Evolutionary conservation across 805 yeast genomes (phyloP).

Genomic region (Candida nemodendra): DNA sequence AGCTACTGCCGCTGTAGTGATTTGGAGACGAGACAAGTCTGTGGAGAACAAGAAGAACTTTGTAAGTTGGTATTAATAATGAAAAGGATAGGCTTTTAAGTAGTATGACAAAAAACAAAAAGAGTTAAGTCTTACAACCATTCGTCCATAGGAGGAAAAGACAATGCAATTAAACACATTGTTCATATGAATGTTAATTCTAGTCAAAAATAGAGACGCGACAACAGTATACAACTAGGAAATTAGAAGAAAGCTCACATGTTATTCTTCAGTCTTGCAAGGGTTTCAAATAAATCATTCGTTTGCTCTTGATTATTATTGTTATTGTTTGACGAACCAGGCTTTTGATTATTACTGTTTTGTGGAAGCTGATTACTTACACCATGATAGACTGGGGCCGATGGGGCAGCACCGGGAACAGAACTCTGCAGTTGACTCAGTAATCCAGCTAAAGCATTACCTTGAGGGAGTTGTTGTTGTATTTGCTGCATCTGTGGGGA

Average conservation of each 20-base stretch:
- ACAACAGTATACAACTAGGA: no score
- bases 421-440: slow-evolving; percentile 24
- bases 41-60: no score
- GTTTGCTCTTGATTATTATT: slow-evolving; percentile 28
- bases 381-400: slow-evolving; percentile 15
- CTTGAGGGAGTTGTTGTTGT: slow-evolving; percentile 13
- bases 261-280: slow-evolving; percentile 38
- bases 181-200: no score
- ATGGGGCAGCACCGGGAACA: slow-evolving; percentile 19
- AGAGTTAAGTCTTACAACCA: no score
- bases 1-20: no score
- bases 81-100: no score
- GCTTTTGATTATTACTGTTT: slow-evolving; percentile 14
- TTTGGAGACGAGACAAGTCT: no score
- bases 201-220: no score
- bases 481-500: slow-evolving; percentile 10
- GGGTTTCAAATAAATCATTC: slow-evolving; percentile 35
- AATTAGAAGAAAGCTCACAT: slow-evolving; percentile 24
- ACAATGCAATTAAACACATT: no score
- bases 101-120: no score
- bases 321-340: slow-evolving; percentile 10
- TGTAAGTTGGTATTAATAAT: no score
- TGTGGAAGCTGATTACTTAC: slow-evolving; percentile 12
- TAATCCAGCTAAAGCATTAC: slow-evolving; percentile 20
- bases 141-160: no score